Percentiles rank a stretch among this genome's conserved stretches.
Conservation (phyloP, 176 grass and related monocot genomes). For the Phyllostachys edulis region DNA sequence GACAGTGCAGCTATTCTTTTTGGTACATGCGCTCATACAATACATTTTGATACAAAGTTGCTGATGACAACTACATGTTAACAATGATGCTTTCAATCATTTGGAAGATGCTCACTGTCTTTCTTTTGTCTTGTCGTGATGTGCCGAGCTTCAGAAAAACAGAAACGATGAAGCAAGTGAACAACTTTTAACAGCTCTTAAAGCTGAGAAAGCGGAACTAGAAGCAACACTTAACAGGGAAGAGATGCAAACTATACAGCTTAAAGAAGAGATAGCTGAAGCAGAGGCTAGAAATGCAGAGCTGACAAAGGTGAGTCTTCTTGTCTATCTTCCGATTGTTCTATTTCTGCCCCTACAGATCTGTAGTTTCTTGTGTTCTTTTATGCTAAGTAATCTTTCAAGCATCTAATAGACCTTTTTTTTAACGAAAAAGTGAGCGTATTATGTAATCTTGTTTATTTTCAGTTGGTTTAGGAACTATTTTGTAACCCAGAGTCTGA, state of each 20-base stretch:
- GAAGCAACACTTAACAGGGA: constrained; percentile 72
- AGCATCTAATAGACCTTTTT: background rate
- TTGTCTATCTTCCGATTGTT: background rate
- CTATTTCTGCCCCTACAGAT: background rate
- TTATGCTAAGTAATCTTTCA: background rate
- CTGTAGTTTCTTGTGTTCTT: background rate
- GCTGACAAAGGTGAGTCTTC: constrained; percentile 67
- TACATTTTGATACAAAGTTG: constrained; percentile 1
- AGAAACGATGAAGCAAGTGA: constrained; percentile 68
- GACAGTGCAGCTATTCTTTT: background rate
- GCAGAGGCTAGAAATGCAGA: constrained; percentile 79
- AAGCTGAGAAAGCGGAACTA: constrained; percentile 86
- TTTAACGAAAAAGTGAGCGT: background rate
- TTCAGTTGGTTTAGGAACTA: background rate
- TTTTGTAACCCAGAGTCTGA: background rate
- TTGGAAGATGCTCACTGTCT: background rate
- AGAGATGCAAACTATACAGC: constrained; percentile 66
- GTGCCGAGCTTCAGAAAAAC: constrained; percentile 52
- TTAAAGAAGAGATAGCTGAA: constrained; percentile 90
- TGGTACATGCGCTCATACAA: background rate
- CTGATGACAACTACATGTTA: background rate
- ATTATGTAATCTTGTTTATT: background rate
- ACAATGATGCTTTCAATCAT: background rate
- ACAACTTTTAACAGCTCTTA: constrained; percentile 58
- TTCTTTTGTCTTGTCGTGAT: constrained; percentile 4